Base-by-base conservation (phyloP, 2,329 filamentous ascomycete genomes). In the Penicillium sp. region DNA sequence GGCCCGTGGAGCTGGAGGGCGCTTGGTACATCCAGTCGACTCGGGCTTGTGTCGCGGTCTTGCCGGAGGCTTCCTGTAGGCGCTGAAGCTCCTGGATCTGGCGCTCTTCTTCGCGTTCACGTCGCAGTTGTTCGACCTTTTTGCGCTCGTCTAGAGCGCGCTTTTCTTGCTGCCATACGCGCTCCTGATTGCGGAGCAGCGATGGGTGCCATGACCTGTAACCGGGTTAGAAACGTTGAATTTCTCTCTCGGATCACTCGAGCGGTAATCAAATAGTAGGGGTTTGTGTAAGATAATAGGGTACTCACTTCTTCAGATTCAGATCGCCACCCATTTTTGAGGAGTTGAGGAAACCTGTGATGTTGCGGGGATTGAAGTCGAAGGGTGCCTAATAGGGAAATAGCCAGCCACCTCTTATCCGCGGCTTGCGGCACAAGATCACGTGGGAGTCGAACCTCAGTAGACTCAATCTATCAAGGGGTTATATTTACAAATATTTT, bases 21-120 rank as follows among this genome's bases (percentile, higher is more conserved):
- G 94, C 94, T 69, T 90, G 87, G 78, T 99, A 99, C 92, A 99
- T 97, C 92, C 95, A 99, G 71, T 98, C 95, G 28, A 99, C 94
- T 38, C 93, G 88, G 70, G 94, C 89, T 33, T 90, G 80, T 56
- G 89, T 85, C 73, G 92, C 93, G 70, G 85, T 87, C 58, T 93
- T 93, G 40, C 95, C 95, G 0, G 93, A 90, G 2, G 90, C 89
- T 78, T 97, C 95, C 59, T 97, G 92, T 67, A 98, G 85, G 55
- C 88, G 87, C 76, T 97, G 91, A 1, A 98, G 86, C 76, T 98
- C 93, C 76, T 97, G 92, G 67, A 97, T 91, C 52, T 91, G 89
- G 51, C 93, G 88, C 80, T 99, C 96, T 76, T 98, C 93, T 68
- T 93, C 92, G 67, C 96, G 89, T 78, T 99, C 95, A 72, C 96